Percentiles rank a stretch among this genome's conserved stretches.
Conservation (phyloP, 1,139 yeast species). For the Saccharomyces pastorianus region DNA sequence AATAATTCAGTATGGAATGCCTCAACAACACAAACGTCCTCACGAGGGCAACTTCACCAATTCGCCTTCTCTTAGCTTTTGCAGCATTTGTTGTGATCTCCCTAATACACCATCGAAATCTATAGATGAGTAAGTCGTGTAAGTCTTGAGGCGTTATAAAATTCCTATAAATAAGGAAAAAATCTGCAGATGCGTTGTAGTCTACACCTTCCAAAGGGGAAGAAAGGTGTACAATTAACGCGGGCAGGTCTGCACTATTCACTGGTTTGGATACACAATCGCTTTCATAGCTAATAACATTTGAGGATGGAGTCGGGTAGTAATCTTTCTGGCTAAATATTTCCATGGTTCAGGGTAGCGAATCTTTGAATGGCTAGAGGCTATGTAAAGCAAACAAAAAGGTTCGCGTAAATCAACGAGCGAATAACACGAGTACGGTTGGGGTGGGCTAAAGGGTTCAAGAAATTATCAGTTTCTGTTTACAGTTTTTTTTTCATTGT, state of each 20-base stretch:
- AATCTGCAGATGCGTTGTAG: slow-evolving; percentile 72
- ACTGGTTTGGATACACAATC: slow-evolving; percentile 20
- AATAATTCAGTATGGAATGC: slow-evolving; percentile 81
- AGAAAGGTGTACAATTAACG: slow-evolving; percentile 66
- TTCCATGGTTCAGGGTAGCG: slow-evolving; percentile 12
- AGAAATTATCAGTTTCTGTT: background rate
- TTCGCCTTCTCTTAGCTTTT: slow-evolving; percentile 35
- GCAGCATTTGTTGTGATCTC: slow-evolving; percentile 29
- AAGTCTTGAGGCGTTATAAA: slow-evolving; percentile 54
- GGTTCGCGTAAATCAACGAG: background rate
- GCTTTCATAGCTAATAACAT: slow-evolving; percentile 19
- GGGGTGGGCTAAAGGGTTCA: background rate
- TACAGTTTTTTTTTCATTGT: background rate
- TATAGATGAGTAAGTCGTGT: slow-evolving; percentile 50
- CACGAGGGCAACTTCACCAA: slow-evolving; percentile 65
- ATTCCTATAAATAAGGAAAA: slow-evolving; percentile 73
- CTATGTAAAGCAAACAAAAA: background rate
- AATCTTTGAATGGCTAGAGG: background rate
- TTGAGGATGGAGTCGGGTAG: slow-evolving; percentile 27
- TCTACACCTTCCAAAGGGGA: slow-evolving; percentile 66
- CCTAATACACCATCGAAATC: slow-evolving; percentile 67
- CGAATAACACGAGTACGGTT: background rate
- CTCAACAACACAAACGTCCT: slow-evolving; percentile 81
- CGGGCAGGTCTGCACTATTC: slow-evolving; percentile 33
- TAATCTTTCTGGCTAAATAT: slow-evolving; percentile 23